Evolutionary conservation across 768 basidiomycete genomes (phyloP).

Genomic region (Podaxis sp.): DNA sequence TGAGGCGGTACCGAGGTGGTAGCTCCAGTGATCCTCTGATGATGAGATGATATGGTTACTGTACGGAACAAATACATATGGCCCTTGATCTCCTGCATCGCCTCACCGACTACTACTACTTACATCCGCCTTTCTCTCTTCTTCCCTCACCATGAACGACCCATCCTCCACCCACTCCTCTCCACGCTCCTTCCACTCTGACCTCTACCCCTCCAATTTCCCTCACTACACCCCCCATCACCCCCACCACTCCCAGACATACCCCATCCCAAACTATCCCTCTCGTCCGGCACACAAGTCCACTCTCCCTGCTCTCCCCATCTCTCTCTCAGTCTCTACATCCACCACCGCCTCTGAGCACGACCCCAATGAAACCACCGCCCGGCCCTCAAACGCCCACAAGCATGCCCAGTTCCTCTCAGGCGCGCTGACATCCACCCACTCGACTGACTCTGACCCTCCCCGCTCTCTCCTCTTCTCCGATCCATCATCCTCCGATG

Average conservation of each 20-base stretch:
- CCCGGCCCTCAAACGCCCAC: conserved; percentile 47
- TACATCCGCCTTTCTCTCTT: neutral
- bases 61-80: conserved; percentile 12
- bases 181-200: conserved; percentile 25
- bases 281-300: conserved; percentile 21
- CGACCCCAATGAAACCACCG: conserved; percentile 47
- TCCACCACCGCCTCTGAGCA: conserved; percentile 35
- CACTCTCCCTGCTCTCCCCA: conserved; percentile 20
- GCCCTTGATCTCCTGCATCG: conserved; percentile 20
- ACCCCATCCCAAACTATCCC: conserved; percentile 24
- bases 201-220: conserved; percentile 20
- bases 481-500: conserved; percentile 9
- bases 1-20: neutral
- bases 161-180: conserved; percentile 36
- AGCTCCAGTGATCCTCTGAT: conserved; percentile 7
- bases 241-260: conserved; percentile 24
- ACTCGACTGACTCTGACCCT: neutral
- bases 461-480: conserved; percentile 12
- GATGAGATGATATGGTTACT: conserved; percentile 13
- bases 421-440: conserved; percentile 17
- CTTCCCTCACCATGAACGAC: conserved; percentile 15
- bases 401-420: conserved; percentile 41
- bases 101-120: neutral
- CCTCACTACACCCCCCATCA: conserved; percentile 15
- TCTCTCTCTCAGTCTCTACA: conserved; percentile 38